A percentile compares a stretch with the other conserved stretches of the same genome.
Evolutionary conservation across 2,329 filamentous ascomycete species (phyloP).

Genomic region (Pleurostoma richardsiae): DNA sequence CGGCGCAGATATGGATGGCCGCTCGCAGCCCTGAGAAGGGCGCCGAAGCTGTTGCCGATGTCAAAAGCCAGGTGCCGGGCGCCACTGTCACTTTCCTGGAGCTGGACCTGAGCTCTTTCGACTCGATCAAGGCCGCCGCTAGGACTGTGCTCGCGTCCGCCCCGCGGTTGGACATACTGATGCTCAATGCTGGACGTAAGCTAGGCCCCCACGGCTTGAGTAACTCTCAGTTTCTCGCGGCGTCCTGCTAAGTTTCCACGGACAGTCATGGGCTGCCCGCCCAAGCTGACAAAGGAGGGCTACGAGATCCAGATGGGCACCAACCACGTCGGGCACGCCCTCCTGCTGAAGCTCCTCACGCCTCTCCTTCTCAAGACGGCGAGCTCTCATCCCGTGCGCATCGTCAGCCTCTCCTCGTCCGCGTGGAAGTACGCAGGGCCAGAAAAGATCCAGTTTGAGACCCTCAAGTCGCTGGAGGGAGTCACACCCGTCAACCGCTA

Average conservation of each 20-base stretch:
- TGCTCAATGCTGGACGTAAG: constrained; percentile 29
- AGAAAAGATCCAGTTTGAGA: constrained; percentile 10
- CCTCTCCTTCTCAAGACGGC: constrained; percentile 8
- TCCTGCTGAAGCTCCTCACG: constrained; percentile 25
- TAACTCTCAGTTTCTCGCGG: too few relatives aligned
- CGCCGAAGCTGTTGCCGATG: constrained; percentile 20
- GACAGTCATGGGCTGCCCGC: constrained; percentile 25
- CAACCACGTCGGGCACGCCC: constrained; percentile 37
- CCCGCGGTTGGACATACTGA: constrained; percentile 31
- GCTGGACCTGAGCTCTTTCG: constrained; percentile 29
- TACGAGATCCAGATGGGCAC: constrained; percentile 37
- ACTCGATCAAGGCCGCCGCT: constrained; percentile 24
- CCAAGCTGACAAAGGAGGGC: constrained; percentile 26
- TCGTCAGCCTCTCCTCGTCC: constrained; percentile 8
- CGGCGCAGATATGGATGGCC: constrained; percentile 12
- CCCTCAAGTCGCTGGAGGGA: constrained; percentile 5
- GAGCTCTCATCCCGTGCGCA: constrained; percentile 1
- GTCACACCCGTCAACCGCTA: constrained; percentile 11
- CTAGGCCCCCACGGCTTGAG: background rate
- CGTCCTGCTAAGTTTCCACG: background rate
- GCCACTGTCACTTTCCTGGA: constrained; percentile 17
- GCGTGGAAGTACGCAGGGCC: constrained; percentile 2
- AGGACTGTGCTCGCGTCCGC: constrained; percentile 18
- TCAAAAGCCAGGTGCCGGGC: constrained; percentile 11
- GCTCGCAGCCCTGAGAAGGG: constrained; percentile 24